Evolutionary conservation across 1,284 basidiomycete species (phyloP), one percentile per base, ranked within the genome.

Genomic region (Ganoderma multipileum): DNA sequence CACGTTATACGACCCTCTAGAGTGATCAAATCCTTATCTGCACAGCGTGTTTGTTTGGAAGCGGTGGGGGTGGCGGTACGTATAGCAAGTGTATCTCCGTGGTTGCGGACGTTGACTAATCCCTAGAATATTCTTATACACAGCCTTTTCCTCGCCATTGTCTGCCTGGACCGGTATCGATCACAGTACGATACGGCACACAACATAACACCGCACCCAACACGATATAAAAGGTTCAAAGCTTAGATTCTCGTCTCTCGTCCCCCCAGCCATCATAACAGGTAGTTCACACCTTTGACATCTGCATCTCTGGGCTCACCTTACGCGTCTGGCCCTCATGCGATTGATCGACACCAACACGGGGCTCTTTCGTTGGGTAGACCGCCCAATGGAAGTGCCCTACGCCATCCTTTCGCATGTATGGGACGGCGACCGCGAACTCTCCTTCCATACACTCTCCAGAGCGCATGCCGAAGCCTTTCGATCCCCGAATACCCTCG

Each of bases 391-490:
- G 38, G 52, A 66, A 11, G 41, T 58, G 9, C 54, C 54, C 39
- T 66, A 62, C 33, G 65, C 65, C 2, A 62, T 66, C 39, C 61
- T 66, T 18, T 63, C 60, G 14, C 65, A 66, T 18, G 60, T 66
- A 16, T 66, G 61, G 54, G 52, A 47, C 20, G 36, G 60, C 23
- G 41, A 47, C 50, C 44, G 52, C 30, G 65, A 66, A 39, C 52
- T 66, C 0, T 55, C 65, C 12, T 66, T 41, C 38, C 38, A 62
- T 23, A 52, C 39, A 18, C 59, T 66, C 9, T 61, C 52, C 9
- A 2, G 38, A 20, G 61, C 61, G 14, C 65, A 62, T 3, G 26
- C 30, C 20, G 44, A 47, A 47, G 44, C 44, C 44, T 47, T 47
- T 8, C 44, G 20, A 47, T 47, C 44, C 20, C 44, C 44, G 9